Percentiles rank a stretch among this genome's conserved stretches.
These are phyloP conservation scores for Solanum corneliomulleri DNA, from an alignment of 257 asterid species.

Conservation along the genomic window DNA sequence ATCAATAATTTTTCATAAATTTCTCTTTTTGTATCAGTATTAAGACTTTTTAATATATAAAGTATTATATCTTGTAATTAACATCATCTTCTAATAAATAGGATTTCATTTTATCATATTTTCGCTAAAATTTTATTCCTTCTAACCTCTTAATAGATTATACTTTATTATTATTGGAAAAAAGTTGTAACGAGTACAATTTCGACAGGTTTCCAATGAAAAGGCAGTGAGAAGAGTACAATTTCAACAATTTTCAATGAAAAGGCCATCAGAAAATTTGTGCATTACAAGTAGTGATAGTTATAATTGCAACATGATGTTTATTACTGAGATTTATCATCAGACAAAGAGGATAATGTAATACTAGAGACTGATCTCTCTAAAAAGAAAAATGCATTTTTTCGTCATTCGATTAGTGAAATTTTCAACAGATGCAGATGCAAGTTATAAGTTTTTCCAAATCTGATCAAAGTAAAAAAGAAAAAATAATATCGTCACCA, in stretches of 20 bases:
- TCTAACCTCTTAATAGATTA: too few relatives aligned
- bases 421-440: neutral
- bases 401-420: neutral
- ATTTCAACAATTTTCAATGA: neutral
- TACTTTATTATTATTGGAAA: neutral
- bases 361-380: neutral
- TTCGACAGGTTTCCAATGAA: neutral
- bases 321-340: neutral
- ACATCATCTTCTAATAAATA: too few relatives aligned
- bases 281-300: neutral
- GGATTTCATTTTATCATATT: too few relatives aligned
- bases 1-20: too few relatives aligned
- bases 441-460: neutral
- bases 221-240: neutral
- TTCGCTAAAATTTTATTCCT: too few relatives aligned
- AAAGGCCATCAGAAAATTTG: neutral
- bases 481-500: constrained; percentile 19
- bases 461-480: neutral
- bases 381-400: neutral
- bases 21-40: too few relatives aligned
- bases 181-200: neutral
- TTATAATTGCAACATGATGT: neutral
- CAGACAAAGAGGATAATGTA: neutral
- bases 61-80: too few relatives aligned
- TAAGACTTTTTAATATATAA: too few relatives aligned